phyloP scores from a whole-genome alignment of 1,139 yeast species.

The Arxiozyma slooffiae region DNA sequence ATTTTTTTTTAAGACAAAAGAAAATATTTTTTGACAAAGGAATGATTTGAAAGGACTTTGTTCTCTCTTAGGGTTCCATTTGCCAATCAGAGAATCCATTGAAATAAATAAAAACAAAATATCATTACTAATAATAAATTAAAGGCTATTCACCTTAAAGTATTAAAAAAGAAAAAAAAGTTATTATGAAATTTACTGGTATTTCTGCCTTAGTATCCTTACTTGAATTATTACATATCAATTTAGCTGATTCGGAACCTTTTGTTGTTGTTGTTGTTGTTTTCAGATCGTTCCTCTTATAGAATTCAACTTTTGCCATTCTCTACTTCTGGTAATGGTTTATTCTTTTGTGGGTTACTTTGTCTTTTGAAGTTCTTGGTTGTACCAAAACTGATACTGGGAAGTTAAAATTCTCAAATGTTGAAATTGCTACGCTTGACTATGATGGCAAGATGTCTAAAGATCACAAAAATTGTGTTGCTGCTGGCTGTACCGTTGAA shows the following conservation, averaged over 20 bases:
- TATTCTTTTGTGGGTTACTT: neutral
- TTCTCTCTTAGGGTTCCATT: neutral
- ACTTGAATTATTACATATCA: constrained; percentile 16
- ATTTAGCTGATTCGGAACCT: constrained; percentile 27
- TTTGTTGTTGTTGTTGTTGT: constrained; percentile 26
- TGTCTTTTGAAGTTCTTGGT: neutral
- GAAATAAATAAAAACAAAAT: no score
- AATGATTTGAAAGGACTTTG: no score
- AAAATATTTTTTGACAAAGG: no score
- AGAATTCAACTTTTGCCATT: constrained; percentile 22
- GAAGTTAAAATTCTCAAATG: constrained; percentile 17
- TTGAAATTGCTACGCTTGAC: constrained; percentile 19
- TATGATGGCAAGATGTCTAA: constrained; percentile 13
- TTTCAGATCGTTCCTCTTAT: constrained; percentile 26
- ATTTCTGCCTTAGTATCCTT: constrained; percentile 6
- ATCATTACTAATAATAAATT: neutral
- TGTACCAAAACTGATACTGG: constrained; percentile 8
- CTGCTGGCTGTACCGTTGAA: constrained; percentile 21
- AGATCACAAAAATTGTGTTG: constrained; percentile 14
- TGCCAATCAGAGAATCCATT: neutral
- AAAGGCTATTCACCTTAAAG: no score
- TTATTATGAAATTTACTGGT: neutral
- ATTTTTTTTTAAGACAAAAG: neutral
- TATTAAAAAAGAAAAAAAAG: neutral
- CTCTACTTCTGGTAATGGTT: constrained; percentile 5